Evolutionary conservation across 495 filamentous ascomycete genomes (phyloP).

Genomic region (Clavariopsis aquatica): DNA sequence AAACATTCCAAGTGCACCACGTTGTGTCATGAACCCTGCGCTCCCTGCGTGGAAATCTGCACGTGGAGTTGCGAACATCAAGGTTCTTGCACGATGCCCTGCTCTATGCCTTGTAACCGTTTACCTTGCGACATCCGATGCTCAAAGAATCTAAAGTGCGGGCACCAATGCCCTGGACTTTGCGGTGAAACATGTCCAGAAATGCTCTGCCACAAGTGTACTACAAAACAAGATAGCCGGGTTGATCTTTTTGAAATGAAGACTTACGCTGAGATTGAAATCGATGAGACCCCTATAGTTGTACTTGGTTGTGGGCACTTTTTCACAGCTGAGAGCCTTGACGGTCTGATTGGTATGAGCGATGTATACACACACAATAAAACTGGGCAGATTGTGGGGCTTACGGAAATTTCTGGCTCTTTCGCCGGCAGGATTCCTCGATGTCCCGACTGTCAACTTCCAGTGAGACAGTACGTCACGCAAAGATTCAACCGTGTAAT

Average conservation of each 20-base stretch:
- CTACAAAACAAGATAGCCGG: slow-evolving; percentile 43
- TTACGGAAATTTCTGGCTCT: slow-evolving; percentile 50
- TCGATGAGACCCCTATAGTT: slow-evolving; percentile 61
- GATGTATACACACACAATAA: slow-evolving; percentile 57
- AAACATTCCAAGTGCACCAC: slow-evolving; percentile 61
- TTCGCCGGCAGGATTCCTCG: slow-evolving; percentile 58
- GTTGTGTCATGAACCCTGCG: slow-evolving; percentile 63
- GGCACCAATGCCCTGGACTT: slow-evolving; percentile 29
- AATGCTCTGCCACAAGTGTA: slow-evolving; percentile 25
- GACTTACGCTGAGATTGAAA: slow-evolving; percentile 58
- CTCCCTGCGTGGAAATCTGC: slow-evolving; percentile 62
- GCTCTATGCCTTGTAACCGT: slow-evolving; percentile 60
- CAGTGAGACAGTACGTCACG: slow-evolving; percentile 56
- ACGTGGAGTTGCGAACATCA: slow-evolving; percentile 59
- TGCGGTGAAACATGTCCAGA: slow-evolving; percentile 25
- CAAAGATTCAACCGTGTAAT: slow-evolving; percentile 68
- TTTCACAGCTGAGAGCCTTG: slow-evolving; percentile 62
- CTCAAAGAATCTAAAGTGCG: slow-evolving; percentile 35
- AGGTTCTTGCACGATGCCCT: slow-evolving; percentile 59
- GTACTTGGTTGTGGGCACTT: slow-evolving; percentile 68
- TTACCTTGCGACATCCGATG: slow-evolving; percentile 70
- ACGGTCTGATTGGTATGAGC: slow-evolving; percentile 62
- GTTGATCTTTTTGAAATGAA: slow-evolving; percentile 58
- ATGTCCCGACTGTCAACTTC: slow-evolving; percentile 65
- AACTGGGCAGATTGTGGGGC: slow-evolving; percentile 49